A percentile compares a stretch with the other conserved stretches of the same genome.
phyloP scores from a whole-genome alignment of 2,329 filamentous ascomycete species.

The Mycogone perniciosa region DNA sequence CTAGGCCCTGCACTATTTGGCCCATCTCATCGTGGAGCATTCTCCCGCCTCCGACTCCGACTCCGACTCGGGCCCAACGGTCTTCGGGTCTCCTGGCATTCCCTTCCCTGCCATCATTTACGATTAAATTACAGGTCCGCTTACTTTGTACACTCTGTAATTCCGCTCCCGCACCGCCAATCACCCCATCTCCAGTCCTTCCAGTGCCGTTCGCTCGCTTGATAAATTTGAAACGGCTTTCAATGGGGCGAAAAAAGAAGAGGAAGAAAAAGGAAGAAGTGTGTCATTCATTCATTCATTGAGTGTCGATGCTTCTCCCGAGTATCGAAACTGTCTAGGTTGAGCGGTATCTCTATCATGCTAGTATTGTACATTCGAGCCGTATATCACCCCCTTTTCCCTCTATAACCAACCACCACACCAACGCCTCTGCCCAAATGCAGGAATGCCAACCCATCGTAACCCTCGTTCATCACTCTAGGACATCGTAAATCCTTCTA shows the following conservation, averaged over 20 bases:
- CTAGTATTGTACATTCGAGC: too few species aligned
- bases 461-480: background rate
- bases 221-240: constrained; percentile 7
- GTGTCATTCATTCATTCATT: too few species aligned
- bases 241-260: background rate
- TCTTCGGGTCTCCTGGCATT: too few species aligned
- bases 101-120: constrained; percentile 10
- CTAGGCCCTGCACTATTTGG: too few species aligned
- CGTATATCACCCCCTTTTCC: background rate
- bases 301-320: too few species aligned
- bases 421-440: constrained; percentile 9
- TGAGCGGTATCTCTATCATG: too few species aligned
- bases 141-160: constrained; percentile 1
- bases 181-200: background rate
- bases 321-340: too few species aligned
- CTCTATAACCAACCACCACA: constrained; percentile 5
- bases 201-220: constrained; percentile 6
- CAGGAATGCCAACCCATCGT: background rate
- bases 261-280: too few species aligned
- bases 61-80: too few species aligned
- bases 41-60: too few species aligned
- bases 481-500: background rate
- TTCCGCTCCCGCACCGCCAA: constrained; percentile 3
- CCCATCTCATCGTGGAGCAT: too few species aligned
- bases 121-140: constrained; percentile 9